Evolutionary conservation across 2,329 filamentous ascomycete genomes (phyloP).

Genomic region (Phaeosphaeriaceae sp.): DNA sequence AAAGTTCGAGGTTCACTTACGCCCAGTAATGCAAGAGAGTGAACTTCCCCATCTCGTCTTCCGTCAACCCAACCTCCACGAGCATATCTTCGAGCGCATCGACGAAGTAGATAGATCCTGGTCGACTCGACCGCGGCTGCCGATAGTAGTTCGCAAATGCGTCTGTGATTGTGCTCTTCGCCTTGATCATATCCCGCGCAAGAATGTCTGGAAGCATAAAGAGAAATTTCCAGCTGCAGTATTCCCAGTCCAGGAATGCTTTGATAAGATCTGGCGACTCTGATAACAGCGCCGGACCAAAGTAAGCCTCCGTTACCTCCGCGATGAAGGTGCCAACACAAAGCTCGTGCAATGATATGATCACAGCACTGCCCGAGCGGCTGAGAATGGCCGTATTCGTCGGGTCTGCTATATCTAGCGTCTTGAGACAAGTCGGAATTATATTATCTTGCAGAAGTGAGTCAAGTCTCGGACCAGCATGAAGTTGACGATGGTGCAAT

Average conservation of each 20-base stretch:
- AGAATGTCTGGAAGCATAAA: conserved; percentile 16
- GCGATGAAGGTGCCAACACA: conserved; percentile 8
- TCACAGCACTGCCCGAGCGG: not conserved
- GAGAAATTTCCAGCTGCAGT: conserved; percentile 20
- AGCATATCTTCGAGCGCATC: conserved; percentile 14
- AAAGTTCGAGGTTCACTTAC: too few relatives aligned
- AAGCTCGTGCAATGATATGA: conserved; percentile 14
- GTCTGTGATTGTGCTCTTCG: conserved; percentile 8
- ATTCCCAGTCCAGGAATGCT: conserved; percentile 18
- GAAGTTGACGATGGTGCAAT: conserved; percentile 14
- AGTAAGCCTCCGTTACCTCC: conserved; percentile 9
- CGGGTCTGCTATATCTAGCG: conserved; percentile 3
- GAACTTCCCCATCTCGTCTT: conserved; percentile 15
- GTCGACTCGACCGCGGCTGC: conserved; percentile 5
- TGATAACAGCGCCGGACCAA: conserved; percentile 8
- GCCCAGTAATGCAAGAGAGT: conserved; percentile 22
- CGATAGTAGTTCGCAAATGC: conserved; percentile 13
- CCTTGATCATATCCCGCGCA: conserved; percentile 15
- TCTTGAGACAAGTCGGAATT: conserved; percentile 6
- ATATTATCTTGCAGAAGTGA: conserved; percentile 5
- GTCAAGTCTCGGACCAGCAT: conserved; percentile 11
- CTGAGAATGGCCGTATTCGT: conserved; percentile 4
- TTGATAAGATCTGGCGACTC: conserved; percentile 8
- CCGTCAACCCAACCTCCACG: conserved; percentile 11
- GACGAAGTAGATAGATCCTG: conserved; percentile 11